Conservation (phyloP, 2,329 filamentous ascomycete genomes). For the Cladosporium sp. region DNA sequence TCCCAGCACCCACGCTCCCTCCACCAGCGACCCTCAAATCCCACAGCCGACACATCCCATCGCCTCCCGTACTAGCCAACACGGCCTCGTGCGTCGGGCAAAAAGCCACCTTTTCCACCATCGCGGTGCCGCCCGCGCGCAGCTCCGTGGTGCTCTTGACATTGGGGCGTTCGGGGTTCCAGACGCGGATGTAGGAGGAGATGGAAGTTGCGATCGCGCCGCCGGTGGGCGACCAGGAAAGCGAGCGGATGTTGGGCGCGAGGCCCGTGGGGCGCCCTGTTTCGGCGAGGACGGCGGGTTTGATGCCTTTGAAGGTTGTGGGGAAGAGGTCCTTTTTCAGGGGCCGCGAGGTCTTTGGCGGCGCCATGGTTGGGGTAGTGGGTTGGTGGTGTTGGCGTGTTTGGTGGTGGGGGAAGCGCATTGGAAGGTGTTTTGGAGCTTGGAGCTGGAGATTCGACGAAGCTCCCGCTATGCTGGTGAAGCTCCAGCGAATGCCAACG, state of each 20-base stretch:
- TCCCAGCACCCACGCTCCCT: slow-evolving; percentile 21
- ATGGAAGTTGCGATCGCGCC: slow-evolving; percentile 79
- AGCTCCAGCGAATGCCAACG: neutral
- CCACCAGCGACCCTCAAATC: slow-evolving; percentile 63
- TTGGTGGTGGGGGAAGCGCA: slow-evolving; percentile 2
- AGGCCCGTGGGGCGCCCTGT: slow-evolving; percentile 29
- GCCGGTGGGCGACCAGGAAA: slow-evolving; percentile 87
- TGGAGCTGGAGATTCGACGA: neutral
- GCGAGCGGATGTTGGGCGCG: slow-evolving; percentile 27
- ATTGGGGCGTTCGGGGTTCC: slow-evolving; percentile 74
- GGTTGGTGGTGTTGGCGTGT: neutral
- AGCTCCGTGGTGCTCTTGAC: slow-evolving; percentile 73
- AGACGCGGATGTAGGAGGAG: slow-evolving; percentile 67
- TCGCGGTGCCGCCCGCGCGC: slow-evolving; percentile 37
- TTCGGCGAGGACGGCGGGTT: slow-evolving; percentile 64
- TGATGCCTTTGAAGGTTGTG: slow-evolving; percentile 61
- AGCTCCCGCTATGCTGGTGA: neutral
- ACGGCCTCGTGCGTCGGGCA: slow-evolving; percentile 74
- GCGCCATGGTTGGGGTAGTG: slow-evolving; percentile 25
- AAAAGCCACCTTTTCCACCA: slow-evolving; percentile 73
- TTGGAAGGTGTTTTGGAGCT: neutral
- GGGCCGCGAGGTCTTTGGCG: slow-evolving; percentile 48
- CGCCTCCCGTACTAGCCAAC: slow-evolving; percentile 68
- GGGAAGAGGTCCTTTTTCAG: slow-evolving; percentile 69
- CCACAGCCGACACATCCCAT: slow-evolving; percentile 75